phyloP scores from a whole-genome alignment of 23 red algal genomes.

The Agarophyton chilense region DNA sequence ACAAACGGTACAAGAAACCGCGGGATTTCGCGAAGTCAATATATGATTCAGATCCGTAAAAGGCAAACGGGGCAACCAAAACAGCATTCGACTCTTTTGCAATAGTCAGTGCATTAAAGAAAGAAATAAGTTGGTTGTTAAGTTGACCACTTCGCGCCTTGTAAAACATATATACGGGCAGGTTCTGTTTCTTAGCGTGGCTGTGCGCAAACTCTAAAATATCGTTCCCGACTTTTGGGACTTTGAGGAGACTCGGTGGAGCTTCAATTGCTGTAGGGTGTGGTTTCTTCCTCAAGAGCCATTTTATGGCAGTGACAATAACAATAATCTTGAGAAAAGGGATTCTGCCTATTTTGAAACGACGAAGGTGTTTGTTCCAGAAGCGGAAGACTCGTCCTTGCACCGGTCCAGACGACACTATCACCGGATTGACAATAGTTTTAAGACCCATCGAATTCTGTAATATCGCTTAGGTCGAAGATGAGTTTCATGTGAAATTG shows the following conservation, averaged over 20 bases:
- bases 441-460: neutral
- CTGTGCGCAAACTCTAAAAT: slow-evolving; percentile 29
- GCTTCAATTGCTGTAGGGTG: slow-evolving; percentile 19
- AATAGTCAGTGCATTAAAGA: slow-evolving; percentile 44
- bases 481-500: neutral
- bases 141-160: slow-evolving; percentile 52
- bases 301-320: neutral
- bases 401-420: neutral
- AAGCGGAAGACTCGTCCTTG: neutral
- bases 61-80: slow-evolving; percentile 31
- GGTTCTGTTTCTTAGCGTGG: slow-evolving; percentile 23
- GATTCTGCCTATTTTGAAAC: neutral
- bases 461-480: neutral
- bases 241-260: neutral
- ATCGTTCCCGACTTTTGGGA: slow-evolving; percentile 15
- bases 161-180: slow-evolving; percentile 45
- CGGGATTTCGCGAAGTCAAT: slow-evolving; percentile 9
- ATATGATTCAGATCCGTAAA: slow-evolving; percentile 42
- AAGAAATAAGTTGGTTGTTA: slow-evolving; percentile 40
- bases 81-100: slow-evolving; percentile 33
- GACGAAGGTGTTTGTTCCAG: slow-evolving; percentile 22
- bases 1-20: neutral
- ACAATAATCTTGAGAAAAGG: neutral
- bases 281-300: neutral
- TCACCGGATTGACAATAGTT: neutral